Evolutionary conservation across 2,329 filamentous ascomycete genomes (phyloP), one percentile per base, ranked within the genome.

Genomic region (Aspergillus cejpii): DNA sequence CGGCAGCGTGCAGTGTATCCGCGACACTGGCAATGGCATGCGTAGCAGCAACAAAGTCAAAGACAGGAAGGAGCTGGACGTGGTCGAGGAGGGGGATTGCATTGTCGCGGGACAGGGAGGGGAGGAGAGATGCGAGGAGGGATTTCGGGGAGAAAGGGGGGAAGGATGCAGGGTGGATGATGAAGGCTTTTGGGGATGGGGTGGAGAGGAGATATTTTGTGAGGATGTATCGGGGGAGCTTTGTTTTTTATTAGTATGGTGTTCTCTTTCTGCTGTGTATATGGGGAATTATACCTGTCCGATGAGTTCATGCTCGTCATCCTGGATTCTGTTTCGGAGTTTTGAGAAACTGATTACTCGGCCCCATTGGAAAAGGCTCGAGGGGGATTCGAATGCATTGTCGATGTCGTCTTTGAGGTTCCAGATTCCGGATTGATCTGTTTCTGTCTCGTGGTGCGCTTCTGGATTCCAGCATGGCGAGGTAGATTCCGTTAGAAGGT

Each of bases 1-100:
- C 17, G 28, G 28, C 20, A 28, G 23, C 4, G 37, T 62, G 46
- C 11, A 67, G 29, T n/a, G 41, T 31, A 6, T 58, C 50, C 3
- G 62, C 60, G 17, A 67, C 57, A n/a, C 61, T 51, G 2, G 38
- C 47, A 27, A 67, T 60, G 4, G 65, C 64, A 24, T 62, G 57
- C 12, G 50, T 49, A 10, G 61, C 61, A 24, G 52, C 52, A 1
- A 54, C 31, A 29, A 68, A 55, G 41, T 62, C 58, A 24, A 61
- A 59, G 5, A 67, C 58, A 1, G 63, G 60, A 31, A 66, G 53
- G 6, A 67, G 42, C 26, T 66, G 59, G 11, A 67, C 65, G 10
- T 50, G 44, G 45, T 67, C 63, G 1, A 67, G 56, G 12, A 44
- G 49, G 27, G 44, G 43, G 29, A 68, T 57, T 37, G 63, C 63